phyloP scores from a whole-genome alignment of 2,329 filamentous ascomycete species.

The Penicillium hordei region DNA sequence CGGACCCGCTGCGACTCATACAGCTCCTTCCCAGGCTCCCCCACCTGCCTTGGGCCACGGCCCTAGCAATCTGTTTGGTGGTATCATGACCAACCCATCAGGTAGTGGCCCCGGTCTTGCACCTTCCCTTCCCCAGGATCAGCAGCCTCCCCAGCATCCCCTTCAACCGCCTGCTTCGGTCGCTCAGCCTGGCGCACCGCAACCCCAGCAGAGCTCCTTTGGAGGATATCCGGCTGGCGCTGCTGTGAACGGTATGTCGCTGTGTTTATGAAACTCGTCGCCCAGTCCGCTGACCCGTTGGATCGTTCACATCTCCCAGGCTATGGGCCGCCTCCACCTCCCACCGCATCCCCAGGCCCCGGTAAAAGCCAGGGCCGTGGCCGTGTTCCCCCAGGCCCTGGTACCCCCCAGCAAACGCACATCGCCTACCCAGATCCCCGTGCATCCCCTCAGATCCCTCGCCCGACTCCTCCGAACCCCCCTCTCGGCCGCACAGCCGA shows the following conservation, averaged over 20 bases:
- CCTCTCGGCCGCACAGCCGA: constrained; percentile 40
- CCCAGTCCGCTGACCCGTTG: constrained; percentile 53
- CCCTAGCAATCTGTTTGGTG: constrained; percentile 85
- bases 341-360: constrained; percentile 82
- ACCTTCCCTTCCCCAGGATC: constrained; percentile 68
- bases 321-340: constrained; percentile 79
- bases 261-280: constrained; percentile 24
- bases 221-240: constrained; percentile 66
- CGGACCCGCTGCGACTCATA: constrained; percentile 66
- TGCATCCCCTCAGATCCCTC: constrained; percentile 82
- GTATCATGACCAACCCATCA: constrained; percentile 89
- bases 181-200: constrained; percentile 62
- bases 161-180: constrained; percentile 59
- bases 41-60: constrained; percentile 85
- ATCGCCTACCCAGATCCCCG: constrained; percentile 80
- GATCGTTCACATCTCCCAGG: constrained; percentile 46
- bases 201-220: constrained; percentile 70
- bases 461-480: constrained; percentile 67
- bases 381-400: constrained; percentile 64
- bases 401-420: constrained; percentile 89
- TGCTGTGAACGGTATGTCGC: constrained; percentile 59
- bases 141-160: constrained; percentile 59
- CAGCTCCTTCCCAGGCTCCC: constrained; percentile 76
- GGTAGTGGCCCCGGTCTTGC: constrained; percentile 84
- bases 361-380: constrained; percentile 64